Percentiles rank a stretch among this genome's conserved stretches.
These are phyloP conservation scores for Ophiostoma quercus DNA, from an alignment of 2,329 filamentous ascomycete species.

Conservation along the genomic window DNA sequence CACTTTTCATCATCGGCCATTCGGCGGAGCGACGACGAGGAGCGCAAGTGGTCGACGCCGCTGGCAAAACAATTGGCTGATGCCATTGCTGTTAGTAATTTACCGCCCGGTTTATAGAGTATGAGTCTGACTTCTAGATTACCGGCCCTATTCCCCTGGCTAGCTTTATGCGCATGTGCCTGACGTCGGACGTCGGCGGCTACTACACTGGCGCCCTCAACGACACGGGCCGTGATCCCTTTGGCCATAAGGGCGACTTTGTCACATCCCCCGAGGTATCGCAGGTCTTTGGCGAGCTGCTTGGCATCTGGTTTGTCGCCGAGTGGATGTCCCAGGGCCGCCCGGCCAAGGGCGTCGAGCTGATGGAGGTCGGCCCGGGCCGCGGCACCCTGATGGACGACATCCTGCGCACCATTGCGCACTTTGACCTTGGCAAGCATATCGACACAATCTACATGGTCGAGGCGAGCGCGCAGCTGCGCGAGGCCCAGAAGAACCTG, in stretches of 20 bases:
- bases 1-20: constrained; percentile 32
- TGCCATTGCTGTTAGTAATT: constrained; percentile 55
- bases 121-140: constrained; percentile 36
- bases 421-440: constrained; percentile 70
- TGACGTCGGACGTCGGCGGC: constrained; percentile 82
- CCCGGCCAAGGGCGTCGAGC: constrained; percentile 66
- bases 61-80: constrained; percentile 80
- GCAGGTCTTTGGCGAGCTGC: constrained; percentile 89
- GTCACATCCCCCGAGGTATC: constrained; percentile 97
- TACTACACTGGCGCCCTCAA: constrained; percentile 81
- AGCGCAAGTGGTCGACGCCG: constrained; percentile 81
- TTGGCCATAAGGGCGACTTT: constrained; percentile 90
- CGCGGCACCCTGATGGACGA: constrained; percentile 96
- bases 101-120: too few relatives aligned
- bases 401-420: constrained; percentile 81
- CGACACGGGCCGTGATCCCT: constrained; percentile 66
- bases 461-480: constrained; percentile 79
- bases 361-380: constrained; percentile 92
- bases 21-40: constrained; percentile 29
- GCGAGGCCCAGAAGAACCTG: constrained; percentile 70
- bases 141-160: constrained; percentile 90
- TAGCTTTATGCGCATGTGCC: constrained; percentile 96
- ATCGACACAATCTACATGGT: constrained; percentile 90
- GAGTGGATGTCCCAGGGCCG: constrained; percentile 93
- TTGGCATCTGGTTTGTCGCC: constrained; percentile 90